Percentiles rank a stretch among this genome's conserved stretches.
Evolutionary conservation across 2,329 filamentous ascomycete genomes (phyloP).

Genomic region (Sporothrix variecibatus): DNA sequence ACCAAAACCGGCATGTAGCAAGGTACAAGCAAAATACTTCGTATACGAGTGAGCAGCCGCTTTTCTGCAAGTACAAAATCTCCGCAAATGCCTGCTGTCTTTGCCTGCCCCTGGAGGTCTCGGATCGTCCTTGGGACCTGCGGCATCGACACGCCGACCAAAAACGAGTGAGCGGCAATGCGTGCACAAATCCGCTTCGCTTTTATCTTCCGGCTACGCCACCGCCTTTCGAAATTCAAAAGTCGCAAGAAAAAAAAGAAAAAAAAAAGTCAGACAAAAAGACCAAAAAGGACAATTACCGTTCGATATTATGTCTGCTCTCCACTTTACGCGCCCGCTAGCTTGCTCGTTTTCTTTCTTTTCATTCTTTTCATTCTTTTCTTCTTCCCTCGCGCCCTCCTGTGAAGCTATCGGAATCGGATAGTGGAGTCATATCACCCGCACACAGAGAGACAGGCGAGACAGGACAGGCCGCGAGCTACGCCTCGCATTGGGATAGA

Average conservation of each 20-base stretch:
- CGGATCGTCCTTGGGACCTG: not conserved
- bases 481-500: not conserved
- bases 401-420: slow-evolving; percentile 1
- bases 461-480: not conserved
- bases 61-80: not conserved
- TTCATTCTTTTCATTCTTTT: not conserved
- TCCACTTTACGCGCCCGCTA: not conserved
- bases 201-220: not conserved
- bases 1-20: not conserved
- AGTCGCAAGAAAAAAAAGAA: not conserved
- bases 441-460: not conserved
- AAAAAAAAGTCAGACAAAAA: not conserved
- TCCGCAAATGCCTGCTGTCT: not conserved
- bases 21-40: no score
- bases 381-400: not conserved
- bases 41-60: not conserved
- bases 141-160: not conserved
- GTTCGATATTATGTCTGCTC: not conserved
- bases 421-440: not conserved
- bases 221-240: not conserved
- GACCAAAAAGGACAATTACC: not conserved
- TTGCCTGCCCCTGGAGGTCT: not conserved
- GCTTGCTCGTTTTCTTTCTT: not conserved
- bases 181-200: not conserved
- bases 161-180: not conserved